A percentile compares a stretch with the other conserved stretches of the same genome.
phyloP scores from a whole-genome alignment of 441 rosid species.

The Theobroma grandiflorum region DNA sequence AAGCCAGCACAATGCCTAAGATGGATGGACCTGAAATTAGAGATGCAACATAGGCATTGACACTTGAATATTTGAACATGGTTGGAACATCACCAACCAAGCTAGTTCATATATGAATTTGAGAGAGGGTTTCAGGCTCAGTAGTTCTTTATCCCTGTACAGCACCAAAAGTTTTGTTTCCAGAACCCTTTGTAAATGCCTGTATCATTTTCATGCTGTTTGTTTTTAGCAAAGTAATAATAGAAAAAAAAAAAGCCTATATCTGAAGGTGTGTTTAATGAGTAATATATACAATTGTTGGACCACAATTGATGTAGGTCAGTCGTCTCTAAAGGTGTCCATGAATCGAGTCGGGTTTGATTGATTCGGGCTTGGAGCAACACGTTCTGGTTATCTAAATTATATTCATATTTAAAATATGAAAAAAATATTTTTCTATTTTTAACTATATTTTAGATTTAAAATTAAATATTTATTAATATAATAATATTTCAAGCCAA shows the following conservation, averaged over 20 bases:
- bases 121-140: background rate
- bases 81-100: background rate
- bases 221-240: background rate
- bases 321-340: no score
- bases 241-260: no score
- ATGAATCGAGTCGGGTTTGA: no score
- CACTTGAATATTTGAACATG: background rate
- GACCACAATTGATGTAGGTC: no score
- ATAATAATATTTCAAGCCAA: no score
- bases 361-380: no score
- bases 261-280: background rate
- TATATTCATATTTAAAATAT: no score
- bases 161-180: background rate
- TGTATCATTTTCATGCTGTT: background rate
- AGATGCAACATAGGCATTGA: background rate
- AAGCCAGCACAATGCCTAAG: background rate
- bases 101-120: background rate
- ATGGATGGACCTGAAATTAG: background rate
- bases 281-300: background rate
- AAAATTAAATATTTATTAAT: no score
- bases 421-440: no score
- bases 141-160: conserved; percentile 5
- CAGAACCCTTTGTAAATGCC: background rate
- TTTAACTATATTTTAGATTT: no score
- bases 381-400: no score